These are phyloP conservation scores for Zoysia pacifica DNA, from an alignment of 176 grass and related monocot genomes.

Conservation along the genomic window DNA sequence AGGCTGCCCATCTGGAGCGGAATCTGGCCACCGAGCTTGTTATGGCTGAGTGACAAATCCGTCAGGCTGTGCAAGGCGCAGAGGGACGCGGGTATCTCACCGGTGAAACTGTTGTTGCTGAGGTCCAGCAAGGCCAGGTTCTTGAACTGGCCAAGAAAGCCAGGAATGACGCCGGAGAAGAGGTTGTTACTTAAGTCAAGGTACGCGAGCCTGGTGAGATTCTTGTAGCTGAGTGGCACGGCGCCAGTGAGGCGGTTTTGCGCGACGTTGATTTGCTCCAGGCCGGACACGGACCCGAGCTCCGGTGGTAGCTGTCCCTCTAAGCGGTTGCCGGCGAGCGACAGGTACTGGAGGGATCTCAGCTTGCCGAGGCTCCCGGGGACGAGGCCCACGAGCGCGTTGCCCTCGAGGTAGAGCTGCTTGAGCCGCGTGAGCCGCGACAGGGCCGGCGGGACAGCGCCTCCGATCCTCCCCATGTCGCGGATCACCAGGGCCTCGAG, in stretches of 20 bases:
- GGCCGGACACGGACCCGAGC: conserved; percentile 41
- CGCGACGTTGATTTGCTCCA: conserved; percentile 77
- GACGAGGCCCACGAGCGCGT: conserved; percentile 51
- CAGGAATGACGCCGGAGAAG: conserved; percentile 54
- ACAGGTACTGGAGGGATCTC: conserved; percentile 50
- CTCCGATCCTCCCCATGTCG: conserved; percentile 54
- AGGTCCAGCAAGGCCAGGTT: conserved; percentile 66
- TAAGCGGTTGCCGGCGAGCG: conserved; percentile 61
- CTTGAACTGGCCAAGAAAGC: conserved; percentile 56
- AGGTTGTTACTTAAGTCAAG: conserved; percentile 66
- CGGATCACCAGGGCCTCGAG: conserved; percentile 61
- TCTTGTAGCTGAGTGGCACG: conserved; percentile 52
- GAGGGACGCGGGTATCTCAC: conserved; percentile 64
- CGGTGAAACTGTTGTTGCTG: conserved; percentile 72
- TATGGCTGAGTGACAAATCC: conserved; percentile 55
- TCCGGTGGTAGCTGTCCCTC: conserved; percentile 54
- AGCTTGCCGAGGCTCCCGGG: conserved; percentile 51
- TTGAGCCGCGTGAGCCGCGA: conserved; percentile 55
- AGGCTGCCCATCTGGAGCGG: conserved; percentile 58
- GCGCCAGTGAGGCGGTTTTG: conserved; percentile 53
- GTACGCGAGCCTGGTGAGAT: conserved; percentile 49
- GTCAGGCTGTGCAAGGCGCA: conserved; percentile 40
- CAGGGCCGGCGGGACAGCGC: conserved; percentile 55
- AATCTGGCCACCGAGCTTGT: conserved; percentile 58
- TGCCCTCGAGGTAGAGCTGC: conserved; percentile 79